These are phyloP conservation scores for Podospora pseudoanserina DNA, from an alignment of 495 filamentous ascomycete species.

Conservation along the genomic window DNA sequence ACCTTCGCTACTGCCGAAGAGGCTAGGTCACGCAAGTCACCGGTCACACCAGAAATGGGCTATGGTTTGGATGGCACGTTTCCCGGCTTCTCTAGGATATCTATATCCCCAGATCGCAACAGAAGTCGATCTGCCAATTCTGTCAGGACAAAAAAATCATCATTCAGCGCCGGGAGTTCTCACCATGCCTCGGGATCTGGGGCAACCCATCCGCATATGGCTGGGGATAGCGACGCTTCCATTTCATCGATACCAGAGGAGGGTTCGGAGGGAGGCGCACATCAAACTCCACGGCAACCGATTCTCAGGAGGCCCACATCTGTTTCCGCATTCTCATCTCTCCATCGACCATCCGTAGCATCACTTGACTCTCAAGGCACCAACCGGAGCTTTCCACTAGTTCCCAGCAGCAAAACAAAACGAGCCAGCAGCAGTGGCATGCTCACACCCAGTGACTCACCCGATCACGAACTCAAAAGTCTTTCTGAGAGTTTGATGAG, in stretches of 20 bases:
- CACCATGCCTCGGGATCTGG: constrained; percentile 13
- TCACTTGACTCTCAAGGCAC: constrained; percentile 49
- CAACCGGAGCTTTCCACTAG: constrained; percentile 51
- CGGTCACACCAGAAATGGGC: constrained; percentile 11
- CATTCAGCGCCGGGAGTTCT: constrained; percentile 22
- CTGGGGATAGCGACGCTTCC: constrained; percentile 30
- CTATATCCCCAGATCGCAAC: constrained; percentile 27
- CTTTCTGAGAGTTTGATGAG: constrained; percentile 40
- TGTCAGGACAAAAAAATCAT: constrained; percentile 28
- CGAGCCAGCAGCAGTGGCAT: constrained; percentile 36
- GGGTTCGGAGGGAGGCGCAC: constrained; percentile 13
- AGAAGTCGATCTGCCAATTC: constrained; percentile 25
- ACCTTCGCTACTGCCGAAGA: constrained; percentile 84
- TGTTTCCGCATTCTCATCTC: constrained; percentile 24
- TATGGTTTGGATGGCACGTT: not conserved
- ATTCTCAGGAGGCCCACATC: constrained; percentile 40
- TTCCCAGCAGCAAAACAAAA: constrained; percentile 38
- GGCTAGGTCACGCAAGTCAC: constrained; percentile 42
- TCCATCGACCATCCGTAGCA: constrained; percentile 48
- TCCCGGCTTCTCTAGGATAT: constrained; percentile 18
- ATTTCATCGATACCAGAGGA: constrained; percentile 34
- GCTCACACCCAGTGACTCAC: constrained; percentile 34
- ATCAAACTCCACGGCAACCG: constrained; percentile 23
- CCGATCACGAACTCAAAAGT: constrained; percentile 32
- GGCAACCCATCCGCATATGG: constrained; percentile 10